Conservation (phyloP, 306 rosid species). For the Cicer judaicum region DNA sequence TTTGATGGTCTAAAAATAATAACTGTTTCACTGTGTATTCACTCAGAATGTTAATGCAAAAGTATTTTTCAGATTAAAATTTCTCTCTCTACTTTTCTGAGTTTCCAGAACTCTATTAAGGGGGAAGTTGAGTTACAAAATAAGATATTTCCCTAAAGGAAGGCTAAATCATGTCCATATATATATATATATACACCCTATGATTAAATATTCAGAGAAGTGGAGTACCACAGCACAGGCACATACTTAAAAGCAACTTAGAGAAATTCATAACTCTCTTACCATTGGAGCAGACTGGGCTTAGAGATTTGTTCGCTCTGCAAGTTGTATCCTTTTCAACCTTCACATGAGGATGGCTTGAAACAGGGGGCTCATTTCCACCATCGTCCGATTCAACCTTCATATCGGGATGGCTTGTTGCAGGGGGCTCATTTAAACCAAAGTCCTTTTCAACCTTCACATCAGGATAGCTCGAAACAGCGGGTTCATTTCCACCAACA, state of each 20-base stretch:
- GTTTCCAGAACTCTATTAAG: conserved; percentile 9
- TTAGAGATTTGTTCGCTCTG: conserved; percentile 45
- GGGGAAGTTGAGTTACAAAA: conserved; percentile 8
- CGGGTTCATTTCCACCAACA: conserved; percentile 71
- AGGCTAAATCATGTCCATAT: conserved; percentile 3
- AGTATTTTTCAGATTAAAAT: background rate
- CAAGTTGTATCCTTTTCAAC: conserved; percentile 44
- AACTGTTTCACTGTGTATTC: background rate
- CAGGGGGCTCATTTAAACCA: conserved; percentile 73
- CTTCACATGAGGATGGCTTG: conserved; percentile 67
- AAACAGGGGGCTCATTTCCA: conserved; percentile 73
- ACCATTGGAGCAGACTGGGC: conserved; percentile 62
- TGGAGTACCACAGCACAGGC: background rate
- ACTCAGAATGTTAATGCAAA: background rate
- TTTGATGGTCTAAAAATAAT: conserved; percentile 1
- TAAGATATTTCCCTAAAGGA: background rate
- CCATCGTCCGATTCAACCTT: conserved; percentile 59
- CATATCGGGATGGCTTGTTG: conserved; percentile 67
- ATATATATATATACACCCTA: conserved; percentile 14
- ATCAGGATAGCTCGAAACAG: conserved; percentile 68
- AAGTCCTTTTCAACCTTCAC: conserved; percentile 56
- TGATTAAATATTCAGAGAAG: conserved; percentile 5
- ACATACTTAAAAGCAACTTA: conserved; percentile 27
- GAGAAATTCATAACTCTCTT: conserved; percentile 40
- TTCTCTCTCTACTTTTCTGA: conserved; percentile 1